Conservation (phyloP, 768 basidiomycete species). For the Amanita subjunquillea region DNA sequence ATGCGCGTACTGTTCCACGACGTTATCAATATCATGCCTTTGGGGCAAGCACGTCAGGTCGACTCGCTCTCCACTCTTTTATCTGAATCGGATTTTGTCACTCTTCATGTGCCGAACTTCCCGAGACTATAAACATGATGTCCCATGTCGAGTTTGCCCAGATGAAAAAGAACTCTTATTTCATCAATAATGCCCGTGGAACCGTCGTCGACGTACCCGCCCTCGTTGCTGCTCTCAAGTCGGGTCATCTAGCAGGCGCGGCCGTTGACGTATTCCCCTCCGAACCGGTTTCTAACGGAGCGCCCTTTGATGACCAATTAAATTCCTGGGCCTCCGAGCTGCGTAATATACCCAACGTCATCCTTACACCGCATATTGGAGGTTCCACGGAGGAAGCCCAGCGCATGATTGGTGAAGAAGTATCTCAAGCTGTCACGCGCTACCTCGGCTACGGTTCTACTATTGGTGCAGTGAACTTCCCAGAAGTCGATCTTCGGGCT, state of each 20-base stretch:
- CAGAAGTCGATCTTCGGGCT: constrained; percentile 92
- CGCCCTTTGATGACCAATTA: constrained; percentile 80
- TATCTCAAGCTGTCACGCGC: constrained; percentile 71
- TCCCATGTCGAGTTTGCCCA: constrained; percentile 59
- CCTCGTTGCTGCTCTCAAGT: constrained; percentile 68
- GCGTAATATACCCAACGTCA: constrained; percentile 75
- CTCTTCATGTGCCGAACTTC: constrained; percentile 91
- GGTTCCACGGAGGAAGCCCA: constrained; percentile 99
- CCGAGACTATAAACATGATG: constrained; percentile 95
- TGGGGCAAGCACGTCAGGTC: constrained; percentile 88
- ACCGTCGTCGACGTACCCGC: constrained; percentile 93
- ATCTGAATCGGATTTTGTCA: constrained; percentile 80
- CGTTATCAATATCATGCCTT: constrained; percentile 93
- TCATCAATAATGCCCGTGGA: constrained; percentile 97
- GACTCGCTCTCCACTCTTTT: constrained; percentile 71
- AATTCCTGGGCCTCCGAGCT: constrained; percentile 79
- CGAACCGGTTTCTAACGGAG: constrained; percentile 88
- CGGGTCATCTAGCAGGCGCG: constrained; percentile 83
- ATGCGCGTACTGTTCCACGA: constrained; percentile 95
- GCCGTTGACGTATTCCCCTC: constrained; percentile 90
- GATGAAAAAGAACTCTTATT: constrained; percentile 93
- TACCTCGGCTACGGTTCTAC: constrained; percentile 92
- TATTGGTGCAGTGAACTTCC: constrained; percentile 94
- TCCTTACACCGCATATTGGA: constrained; percentile 97
- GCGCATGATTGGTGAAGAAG: constrained; percentile 93